Evolutionary conservation across 768 basidiomycete species (phyloP).

Genomic region (Pleurotus cornucopiae): DNA sequence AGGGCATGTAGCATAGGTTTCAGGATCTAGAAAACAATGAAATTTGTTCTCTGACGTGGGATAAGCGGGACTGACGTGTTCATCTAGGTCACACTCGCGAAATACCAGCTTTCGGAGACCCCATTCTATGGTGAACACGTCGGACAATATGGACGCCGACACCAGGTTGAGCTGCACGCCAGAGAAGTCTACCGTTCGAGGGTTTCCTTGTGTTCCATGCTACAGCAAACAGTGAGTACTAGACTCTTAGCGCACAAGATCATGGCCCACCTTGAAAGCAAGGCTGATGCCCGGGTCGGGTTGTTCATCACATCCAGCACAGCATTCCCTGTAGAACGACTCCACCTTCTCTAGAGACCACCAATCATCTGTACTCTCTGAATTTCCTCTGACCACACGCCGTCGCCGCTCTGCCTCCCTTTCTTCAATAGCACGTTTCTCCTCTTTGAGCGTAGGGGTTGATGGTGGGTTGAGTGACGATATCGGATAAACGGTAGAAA

Average conservation of each 20-base stretch:
- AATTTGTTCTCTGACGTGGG: conserved; percentile 6
- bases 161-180: conserved; percentile 69
- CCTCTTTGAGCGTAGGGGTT: conserved; percentile 72
- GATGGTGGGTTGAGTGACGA: conserved; percentile 80
- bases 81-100: conserved; percentile 84
- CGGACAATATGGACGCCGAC: conserved; percentile 78
- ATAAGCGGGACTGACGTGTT: conserved; percentile 47
- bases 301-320: conserved; percentile 68
- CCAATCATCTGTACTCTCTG: conserved; percentile 51
- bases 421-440: conserved; percentile 77
- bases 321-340: conserved; percentile 84
- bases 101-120: conserved; percentile 82
- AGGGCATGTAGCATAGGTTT: conserved; percentile 91
- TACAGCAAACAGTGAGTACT: conserved; percentile 17
- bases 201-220: conserved; percentile 50
- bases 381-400: conserved; percentile 59
- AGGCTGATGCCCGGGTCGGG: conserved; percentile 61
- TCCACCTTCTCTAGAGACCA: conserved; percentile 87
- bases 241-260: neutral
- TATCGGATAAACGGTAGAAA: conserved; percentile 89
- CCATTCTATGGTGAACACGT: conserved; percentile 92
- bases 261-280: conserved; percentile 60
- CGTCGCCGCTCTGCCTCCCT: conserved; percentile 65
- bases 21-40: conserved; percentile 45
- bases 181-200: conserved; percentile 77